A percentile compares a stretch with the other conserved stretches of the same genome.
Conservation (phyloP, 768 basidiomycete species). For the Serendipita sp. region DNA sequence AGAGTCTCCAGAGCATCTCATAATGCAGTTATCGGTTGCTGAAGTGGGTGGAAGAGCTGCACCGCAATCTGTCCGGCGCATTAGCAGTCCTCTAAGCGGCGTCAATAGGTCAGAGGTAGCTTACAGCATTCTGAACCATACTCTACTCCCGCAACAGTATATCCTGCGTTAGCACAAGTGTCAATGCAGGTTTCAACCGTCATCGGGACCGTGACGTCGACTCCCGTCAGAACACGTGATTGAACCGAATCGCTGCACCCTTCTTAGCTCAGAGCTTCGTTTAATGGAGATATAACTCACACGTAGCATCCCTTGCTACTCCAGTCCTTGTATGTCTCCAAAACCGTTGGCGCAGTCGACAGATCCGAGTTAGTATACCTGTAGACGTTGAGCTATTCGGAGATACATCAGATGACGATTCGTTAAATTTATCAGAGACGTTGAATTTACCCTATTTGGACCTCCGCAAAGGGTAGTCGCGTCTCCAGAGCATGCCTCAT, state of each 20-base stretch:
- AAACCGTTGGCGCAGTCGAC: conserved; percentile 21
- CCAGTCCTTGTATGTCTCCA: conserved; percentile 29
- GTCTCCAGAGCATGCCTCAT: neutral
- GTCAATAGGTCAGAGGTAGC: too few species aligned
- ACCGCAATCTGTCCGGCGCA: conserved; percentile 1
- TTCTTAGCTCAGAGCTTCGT: neutral
- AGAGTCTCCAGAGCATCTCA: neutral
- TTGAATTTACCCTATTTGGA: conserved; percentile 28
- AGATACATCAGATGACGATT: neutral
- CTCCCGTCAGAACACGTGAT: conserved; percentile 42
- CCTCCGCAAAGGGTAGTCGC: conserved; percentile 37
- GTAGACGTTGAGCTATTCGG: conserved; percentile 34
- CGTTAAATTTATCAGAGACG: too few species aligned
- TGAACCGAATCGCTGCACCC: conserved; percentile 33
- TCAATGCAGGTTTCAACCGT: conserved; percentile 53
- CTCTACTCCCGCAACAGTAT: conserved; percentile 55
- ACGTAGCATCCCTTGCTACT: conserved; percentile 44
- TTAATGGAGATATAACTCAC: neutral
- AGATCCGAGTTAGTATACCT: conserved; percentile 42
- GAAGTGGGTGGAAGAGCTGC: neutral
- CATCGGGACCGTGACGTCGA: conserved; percentile 24
- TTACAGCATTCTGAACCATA: conserved; percentile 17
- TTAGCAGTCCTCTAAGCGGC: too few species aligned
- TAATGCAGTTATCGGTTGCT: neutral
- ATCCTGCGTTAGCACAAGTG: conserved; percentile 38